These are phyloP conservation scores for Chrysoporthe cubensis DNA, from an alignment of 2,329 filamentous ascomycete genomes.

Conservation along the genomic window DNA sequence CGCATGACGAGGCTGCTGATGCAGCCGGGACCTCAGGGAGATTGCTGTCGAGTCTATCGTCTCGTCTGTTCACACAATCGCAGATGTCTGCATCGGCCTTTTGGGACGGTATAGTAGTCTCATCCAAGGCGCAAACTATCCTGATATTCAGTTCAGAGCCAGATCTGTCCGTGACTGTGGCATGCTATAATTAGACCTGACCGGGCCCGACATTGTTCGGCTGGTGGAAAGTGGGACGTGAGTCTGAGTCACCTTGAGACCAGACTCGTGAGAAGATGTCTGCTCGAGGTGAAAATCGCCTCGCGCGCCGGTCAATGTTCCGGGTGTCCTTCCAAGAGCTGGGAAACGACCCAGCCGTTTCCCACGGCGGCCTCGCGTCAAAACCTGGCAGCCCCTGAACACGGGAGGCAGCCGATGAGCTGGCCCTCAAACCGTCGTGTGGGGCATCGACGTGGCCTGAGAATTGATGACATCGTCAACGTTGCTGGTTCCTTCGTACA, in stretches of 20 bases:
- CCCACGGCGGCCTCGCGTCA: background rate
- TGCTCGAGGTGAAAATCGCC: background rate
- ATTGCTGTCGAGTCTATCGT: background rate
- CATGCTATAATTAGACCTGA: background rate
- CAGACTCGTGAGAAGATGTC: background rate
- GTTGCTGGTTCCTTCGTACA: background rate
- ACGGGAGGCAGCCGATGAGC: constrained; percentile 24
- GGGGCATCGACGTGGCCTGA: constrained; percentile 12
- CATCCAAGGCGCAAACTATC: background rate
- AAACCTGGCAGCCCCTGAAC: background rate
- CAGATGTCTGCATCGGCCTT: background rate
- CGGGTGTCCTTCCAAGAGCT: too few relatives aligned
- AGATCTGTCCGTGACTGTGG: background rate
- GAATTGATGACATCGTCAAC: constrained; percentile 4
- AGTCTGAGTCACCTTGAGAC: background rate
- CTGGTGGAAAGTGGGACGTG: background rate
- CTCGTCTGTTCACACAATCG: background rate
- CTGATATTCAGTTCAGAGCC: background rate
- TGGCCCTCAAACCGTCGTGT: background rate
- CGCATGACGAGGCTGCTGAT: background rate
- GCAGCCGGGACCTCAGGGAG: background rate
- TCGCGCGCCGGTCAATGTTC: too few relatives aligned
- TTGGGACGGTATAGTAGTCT: background rate
- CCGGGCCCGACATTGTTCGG: background rate
- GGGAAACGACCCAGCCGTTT: background rate